A percentile compares a stretch with the other conserved stretches of the same genome.
phyloP scores from a whole-genome alignment of 768 basidiomycete genomes.

The Gloeostereum incarnatum region DNA sequence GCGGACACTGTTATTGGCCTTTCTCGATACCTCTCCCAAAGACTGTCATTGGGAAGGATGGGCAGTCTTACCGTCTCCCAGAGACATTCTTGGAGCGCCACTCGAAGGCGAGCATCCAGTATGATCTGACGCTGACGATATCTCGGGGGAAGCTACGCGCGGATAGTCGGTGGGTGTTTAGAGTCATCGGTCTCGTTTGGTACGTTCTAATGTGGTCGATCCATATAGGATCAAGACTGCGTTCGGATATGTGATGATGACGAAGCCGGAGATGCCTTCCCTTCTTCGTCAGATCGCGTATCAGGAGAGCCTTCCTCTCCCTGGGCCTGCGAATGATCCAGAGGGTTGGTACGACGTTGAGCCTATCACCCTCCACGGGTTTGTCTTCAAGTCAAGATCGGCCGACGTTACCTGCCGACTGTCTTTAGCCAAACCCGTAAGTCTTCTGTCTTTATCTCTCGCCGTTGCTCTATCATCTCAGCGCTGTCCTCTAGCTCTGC shows the following conservation, averaged over 20 bases:
- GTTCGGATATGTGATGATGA: conserved; percentile 42
- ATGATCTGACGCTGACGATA: conserved; percentile 36
- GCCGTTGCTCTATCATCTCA: background rate
- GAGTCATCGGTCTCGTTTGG: background rate
- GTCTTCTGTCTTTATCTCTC: conserved; percentile 9
- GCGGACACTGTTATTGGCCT: conserved; percentile 38
- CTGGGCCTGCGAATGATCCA: conserved; percentile 37
- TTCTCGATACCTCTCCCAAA: conserved; percentile 37
- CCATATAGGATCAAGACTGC: conserved; percentile 35
- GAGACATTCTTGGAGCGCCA: conserved; percentile 46
- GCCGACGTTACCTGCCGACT: conserved; percentile 27
- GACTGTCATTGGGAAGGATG: conserved; percentile 28
- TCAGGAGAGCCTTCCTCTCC: conserved; percentile 30
- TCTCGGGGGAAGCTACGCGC: conserved; percentile 38
- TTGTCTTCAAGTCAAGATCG: conserved; percentile 26
- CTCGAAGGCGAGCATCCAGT: conserved; percentile 38
- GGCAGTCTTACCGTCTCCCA: conserved; percentile 31
- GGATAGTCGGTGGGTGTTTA: conserved; percentile 30
- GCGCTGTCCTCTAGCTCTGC: conserved; percentile 20
- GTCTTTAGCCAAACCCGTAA: conserved; percentile 36
- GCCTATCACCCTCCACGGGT: conserved; percentile 29
- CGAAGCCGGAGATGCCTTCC: conserved; percentile 35
- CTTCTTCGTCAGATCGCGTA: conserved; percentile 41
- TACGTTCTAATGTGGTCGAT: background rate
- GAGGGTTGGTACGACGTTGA: conserved; percentile 41